Conservation (phyloP, 2,329 filamentous ascomycete genomes). For the Dothideomycetes sp. region DNA sequence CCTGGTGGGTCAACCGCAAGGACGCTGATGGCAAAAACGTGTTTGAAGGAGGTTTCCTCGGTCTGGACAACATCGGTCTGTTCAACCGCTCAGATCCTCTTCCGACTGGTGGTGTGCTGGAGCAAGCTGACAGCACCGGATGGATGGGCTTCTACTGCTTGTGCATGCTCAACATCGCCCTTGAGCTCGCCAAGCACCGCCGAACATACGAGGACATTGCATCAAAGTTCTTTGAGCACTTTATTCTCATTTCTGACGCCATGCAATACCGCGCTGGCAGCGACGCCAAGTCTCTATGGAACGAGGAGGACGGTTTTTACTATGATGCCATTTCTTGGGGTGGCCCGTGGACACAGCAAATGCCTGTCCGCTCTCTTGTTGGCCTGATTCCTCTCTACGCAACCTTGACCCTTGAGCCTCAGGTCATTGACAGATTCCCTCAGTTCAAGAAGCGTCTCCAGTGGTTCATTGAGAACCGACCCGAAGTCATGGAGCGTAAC, state of each 20-base stretch:
- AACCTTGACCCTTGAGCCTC: conserved; percentile 82
- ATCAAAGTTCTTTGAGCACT: conserved; percentile 98
- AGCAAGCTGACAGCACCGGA: conserved; percentile 93
- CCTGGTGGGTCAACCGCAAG: conserved; percentile 98
- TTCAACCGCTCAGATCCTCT: conserved; percentile 96
- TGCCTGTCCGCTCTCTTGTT: conserved; percentile 84
- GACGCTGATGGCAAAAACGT: conserved; percentile 92
- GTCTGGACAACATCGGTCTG: conserved; percentile 90
- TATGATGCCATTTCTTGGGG: conserved; percentile 97
- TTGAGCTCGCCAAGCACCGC: conserved; percentile 90
- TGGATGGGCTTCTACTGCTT: conserved; percentile 99
- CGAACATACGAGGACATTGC: conserved; percentile 94
- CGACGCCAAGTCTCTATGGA: conserved; percentile 81
- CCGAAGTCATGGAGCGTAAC: conserved; percentile 81
- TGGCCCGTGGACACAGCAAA: conserved; percentile 82
- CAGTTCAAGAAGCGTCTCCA: conserved; percentile 86
- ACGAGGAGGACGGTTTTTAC: conserved; percentile 94
- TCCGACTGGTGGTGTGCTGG: conserved; percentile 83
- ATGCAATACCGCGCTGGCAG: conserved; percentile 65
- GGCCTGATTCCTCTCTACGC: conserved; percentile 90
- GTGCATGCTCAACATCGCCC: conserved; percentile 91
- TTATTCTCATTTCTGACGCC: conserved; percentile 93
- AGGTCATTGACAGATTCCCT: conserved; percentile 83
- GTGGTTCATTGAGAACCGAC: conserved; percentile 85
- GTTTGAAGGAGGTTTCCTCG: conserved; percentile 92